Evolutionary conservation across 345 rosid species (phyloP).

Genomic region (Populus alba): DNA sequence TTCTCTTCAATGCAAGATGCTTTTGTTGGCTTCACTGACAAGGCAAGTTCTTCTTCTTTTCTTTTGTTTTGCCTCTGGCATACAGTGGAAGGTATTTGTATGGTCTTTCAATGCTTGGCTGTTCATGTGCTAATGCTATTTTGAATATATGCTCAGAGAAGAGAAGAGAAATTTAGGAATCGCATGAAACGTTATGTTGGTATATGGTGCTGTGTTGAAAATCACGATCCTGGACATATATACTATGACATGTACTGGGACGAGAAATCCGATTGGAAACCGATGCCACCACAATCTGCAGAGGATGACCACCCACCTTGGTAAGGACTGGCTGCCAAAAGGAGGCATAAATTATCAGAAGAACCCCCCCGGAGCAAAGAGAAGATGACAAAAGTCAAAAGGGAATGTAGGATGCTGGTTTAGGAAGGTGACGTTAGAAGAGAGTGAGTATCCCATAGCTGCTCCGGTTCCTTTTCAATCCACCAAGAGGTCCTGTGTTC

Average conservation of each 20-base stretch:
- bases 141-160: conserved; percentile 37
- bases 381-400: not conserved
- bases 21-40: conserved; percentile 68
- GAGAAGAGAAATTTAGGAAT: conserved; percentile 69
- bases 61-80: not conserved
- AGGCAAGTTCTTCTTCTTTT: conserved; percentile 43
- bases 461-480: too few species aligned
- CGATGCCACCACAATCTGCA: conserved; percentile 67
- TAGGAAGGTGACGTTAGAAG: not conserved
- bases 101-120: not conserved
- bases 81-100: not conserved
- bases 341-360: not conserved
- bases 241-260: conserved; percentile 98
- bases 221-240: conserved; percentile 79
- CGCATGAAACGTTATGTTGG: conserved; percentile 79
- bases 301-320: conserved; percentile 74
- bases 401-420: not conserved
- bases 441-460: not conserved
- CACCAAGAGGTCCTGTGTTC: not conserved
- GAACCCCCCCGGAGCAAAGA: not conserved
- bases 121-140: conserved; percentile 9
- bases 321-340: conserved; percentile 3
- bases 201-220: conserved; percentile 89
- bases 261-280: conserved; percentile 90
- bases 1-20: conserved; percentile 90